A percentile compares a stretch with the other conserved stretches of the same genome.
These are phyloP conservation scores for Litchi chinensis DNA, from an alignment of 345 rosid genomes.

Conservation along the genomic window DNA sequence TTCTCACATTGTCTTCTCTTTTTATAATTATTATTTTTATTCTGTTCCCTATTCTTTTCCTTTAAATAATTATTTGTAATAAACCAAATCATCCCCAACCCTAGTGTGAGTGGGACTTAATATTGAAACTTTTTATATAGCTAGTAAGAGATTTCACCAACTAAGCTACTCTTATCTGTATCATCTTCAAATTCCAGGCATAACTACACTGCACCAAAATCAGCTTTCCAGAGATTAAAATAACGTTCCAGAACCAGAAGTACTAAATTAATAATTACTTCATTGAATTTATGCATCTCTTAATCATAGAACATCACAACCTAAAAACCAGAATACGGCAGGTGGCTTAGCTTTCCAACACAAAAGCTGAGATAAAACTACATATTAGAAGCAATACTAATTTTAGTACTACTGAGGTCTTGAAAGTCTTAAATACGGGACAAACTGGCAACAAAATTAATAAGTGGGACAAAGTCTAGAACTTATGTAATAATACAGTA, in stretches of 20 bases:
- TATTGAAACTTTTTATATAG: background rate
- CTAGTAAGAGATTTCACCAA: background rate
- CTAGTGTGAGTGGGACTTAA: background rate
- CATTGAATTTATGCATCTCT: background rate
- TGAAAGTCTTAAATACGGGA: no score
- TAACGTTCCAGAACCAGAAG: background rate
- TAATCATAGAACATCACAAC: background rate
- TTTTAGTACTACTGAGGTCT: no score
- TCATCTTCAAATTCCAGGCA: background rate
- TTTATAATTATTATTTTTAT: no score
- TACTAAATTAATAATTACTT: background rate
- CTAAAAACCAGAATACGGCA: background rate
- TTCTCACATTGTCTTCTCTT: background rate
- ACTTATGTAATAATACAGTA: background rate
- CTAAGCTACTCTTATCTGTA: background rate
- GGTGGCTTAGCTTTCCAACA: background rate
- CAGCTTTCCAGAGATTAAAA: background rate
- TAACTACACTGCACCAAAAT: background rate
- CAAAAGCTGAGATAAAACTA: background rate
- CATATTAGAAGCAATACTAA: no score
- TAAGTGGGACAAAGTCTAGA: background rate
- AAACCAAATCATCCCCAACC: background rate
- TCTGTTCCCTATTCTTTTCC: no score
- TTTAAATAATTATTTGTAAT: no score
- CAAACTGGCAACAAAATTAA: background rate